Conservation (phyloP, 257 asterid genomes). For the Solanum clarkiae region DNA sequence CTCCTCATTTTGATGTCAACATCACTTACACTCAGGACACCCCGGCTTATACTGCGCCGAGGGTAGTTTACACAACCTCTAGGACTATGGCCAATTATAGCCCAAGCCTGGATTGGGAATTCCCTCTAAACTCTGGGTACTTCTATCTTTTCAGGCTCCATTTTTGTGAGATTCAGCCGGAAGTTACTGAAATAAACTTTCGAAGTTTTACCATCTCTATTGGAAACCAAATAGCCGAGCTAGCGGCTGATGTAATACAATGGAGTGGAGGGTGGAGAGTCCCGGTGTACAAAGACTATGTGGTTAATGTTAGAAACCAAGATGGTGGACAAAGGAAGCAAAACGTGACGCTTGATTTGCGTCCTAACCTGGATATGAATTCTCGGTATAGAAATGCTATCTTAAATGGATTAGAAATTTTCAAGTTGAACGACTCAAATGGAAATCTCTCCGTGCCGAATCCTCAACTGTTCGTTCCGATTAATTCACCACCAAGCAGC, state of each 20-base stretch:
- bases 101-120: constrained; percentile 19
- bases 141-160: constrained; percentile 35
- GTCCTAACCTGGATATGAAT: neutral
- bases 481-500: neutral
- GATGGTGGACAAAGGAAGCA: too few species aligned
- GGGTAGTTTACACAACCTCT: constrained; percentile 15
- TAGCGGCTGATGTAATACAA: neutral
- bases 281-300: too few species aligned
- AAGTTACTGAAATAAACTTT: neutral
- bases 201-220: constrained; percentile 18
- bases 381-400: constrained; percentile 1
- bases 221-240: constrained; percentile 5
- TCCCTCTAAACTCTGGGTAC: constrained; percentile 43
- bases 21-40: constrained; percentile 10
- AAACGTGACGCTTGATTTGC: neutral
- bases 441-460: constrained; percentile 38
- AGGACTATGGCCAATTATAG: constrained; percentile 5
- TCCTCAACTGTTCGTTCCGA: constrained; percentile 1
- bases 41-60: constrained; percentile 39
- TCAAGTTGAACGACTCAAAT: constrained; percentile 22
- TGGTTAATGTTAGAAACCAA: too few species aligned
- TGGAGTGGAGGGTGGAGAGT: constrained; percentile 8
- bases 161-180: constrained; percentile 27
- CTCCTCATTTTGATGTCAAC: neutral
- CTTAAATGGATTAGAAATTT: constrained; percentile 59